Percentiles rank a stretch among this genome's conserved stretches.
These are phyloP conservation scores for Linum tenue DNA, from an alignment of 345 rosid genomes.

Conservation along the genomic window DNA sequence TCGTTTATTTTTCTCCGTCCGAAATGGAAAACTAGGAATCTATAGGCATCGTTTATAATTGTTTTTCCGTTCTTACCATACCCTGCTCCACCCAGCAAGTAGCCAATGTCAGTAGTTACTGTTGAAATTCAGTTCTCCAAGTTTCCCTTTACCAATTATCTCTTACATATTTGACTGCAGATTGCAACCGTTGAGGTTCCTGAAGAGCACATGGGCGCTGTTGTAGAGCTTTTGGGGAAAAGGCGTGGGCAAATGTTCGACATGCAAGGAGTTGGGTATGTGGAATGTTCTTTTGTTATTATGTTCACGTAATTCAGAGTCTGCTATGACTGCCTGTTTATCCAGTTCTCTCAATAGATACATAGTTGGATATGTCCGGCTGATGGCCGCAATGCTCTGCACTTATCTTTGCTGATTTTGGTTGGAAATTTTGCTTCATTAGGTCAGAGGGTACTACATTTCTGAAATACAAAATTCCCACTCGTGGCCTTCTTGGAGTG, in stretches of 20 bases:
- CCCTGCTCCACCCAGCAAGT: not conserved
- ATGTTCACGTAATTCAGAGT: not conserved
- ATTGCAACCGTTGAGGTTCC: conserved; percentile 93
- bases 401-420: not conserved
- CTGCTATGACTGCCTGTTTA: not conserved
- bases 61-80: not conserved
- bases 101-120: not conserved
- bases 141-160: not conserved
- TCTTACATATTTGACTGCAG: conserved; percentile 32
- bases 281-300: conserved; percentile 11
- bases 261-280: conserved; percentile 83
- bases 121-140: not conserved
- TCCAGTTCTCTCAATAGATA: not conserved
- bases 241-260: conserved; percentile 95
- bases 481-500: conserved; percentile 96
- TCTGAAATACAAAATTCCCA: conserved; percentile 78
- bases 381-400: not conserved
- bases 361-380: not conserved
- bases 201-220: conserved; percentile 87
- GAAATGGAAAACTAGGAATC: not conserved
- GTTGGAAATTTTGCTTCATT: conserved; percentile 11
- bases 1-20: no score
- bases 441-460: conserved; percentile 83
- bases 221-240: conserved; percentile 93
- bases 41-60: not conserved